Evolutionary conservation across 1,139 yeast species (phyloP), one percentile per base, ranked within the genome.

Genomic region (Zygosaccharomyces pseudobailii): DNA sequence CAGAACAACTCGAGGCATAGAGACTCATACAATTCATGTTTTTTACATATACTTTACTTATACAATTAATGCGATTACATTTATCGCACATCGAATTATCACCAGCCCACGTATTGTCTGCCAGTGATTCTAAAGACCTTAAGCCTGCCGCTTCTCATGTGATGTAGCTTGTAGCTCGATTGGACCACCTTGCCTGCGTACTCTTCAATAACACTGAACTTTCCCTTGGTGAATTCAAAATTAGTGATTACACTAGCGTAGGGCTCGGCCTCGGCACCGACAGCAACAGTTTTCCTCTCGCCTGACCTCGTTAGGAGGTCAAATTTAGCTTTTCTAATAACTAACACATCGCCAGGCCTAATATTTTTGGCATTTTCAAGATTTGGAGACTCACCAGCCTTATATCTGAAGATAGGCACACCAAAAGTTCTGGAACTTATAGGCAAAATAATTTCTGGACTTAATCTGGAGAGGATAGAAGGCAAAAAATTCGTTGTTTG

Each of bases 331-430:
- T 80, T 79, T 57, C 83, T 79, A 54, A 88, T 77, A 51, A 88
- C 84, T 41, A 88, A 68, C 17, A 92, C 73, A 63, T 92, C 97
- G 49, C 98, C 98, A 0, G 94, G 82, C 43, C 78, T 75, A 48
- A 88, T 78, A 13, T 43, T 36, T 35, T 53, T 45, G 25, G 58
- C 45, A 13, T 50, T 48, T 4, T 43, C 45, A 39, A 81, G 87
- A 47, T 82, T 92, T 28, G 71, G 57, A 55, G 78, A 79, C 19
- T 75, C 72, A 8, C 81, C 78, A 34, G 81, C 81, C 43, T 78
- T 73, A 56, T 79, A 80, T 59, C 78, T 80, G 50, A 77, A 66
- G 40, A 90, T 73, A 2, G 82, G 72, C 0, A 80, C 84, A 36
- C 97, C 97, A 65, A 70, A 87, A 0, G 88, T 76, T 56, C 84